A percentile compares a stretch with the other conserved stretches of the same genome.
These are phyloP conservation scores for Ilyonectria robusta DNA, from an alignment of 2,329 filamentous ascomycete species.

Conservation along the genomic window DNA sequence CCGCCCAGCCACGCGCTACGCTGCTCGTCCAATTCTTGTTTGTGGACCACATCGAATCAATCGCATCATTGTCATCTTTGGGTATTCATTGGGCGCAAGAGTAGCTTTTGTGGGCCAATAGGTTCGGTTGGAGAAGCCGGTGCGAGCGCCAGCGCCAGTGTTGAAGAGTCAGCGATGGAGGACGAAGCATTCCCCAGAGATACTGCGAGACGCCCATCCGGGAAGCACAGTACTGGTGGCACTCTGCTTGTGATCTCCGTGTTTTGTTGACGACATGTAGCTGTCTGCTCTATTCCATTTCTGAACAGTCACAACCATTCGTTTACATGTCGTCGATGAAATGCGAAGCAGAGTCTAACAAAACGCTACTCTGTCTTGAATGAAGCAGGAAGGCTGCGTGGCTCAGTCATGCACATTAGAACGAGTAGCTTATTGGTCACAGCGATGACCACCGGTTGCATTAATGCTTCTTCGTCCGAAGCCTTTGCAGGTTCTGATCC, in stretches of 20 bases:
- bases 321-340: not conserved
- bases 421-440: not conserved
- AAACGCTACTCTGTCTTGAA: not conserved
- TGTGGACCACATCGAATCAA: constrained; percentile 39
- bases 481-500: not conserved
- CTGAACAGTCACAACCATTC: not conserved
- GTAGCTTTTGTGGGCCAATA: constrained; percentile 32
- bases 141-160: constrained; percentile 4
- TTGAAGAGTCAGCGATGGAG: not conserved
- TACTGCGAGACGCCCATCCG: not conserved
- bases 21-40: constrained; percentile 27
- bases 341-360: not conserved
- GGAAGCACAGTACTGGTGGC: not conserved
- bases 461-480: not conserved
- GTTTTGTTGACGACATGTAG: not conserved
- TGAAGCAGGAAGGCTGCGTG: not conserved
- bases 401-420: not conserved
- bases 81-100: constrained; percentile 32
- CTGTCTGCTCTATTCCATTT: not conserved
- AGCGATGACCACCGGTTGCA: not conserved
- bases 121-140: constrained; percentile 13
- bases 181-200: not conserved
- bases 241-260: too few relatives aligned
- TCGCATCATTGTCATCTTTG: constrained; percentile 13
- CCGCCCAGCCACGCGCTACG: constrained; percentile 30